Conservation (phyloP, 2,329 filamentous ascomycete species). For the Cryphonectria parasitica region DNA sequence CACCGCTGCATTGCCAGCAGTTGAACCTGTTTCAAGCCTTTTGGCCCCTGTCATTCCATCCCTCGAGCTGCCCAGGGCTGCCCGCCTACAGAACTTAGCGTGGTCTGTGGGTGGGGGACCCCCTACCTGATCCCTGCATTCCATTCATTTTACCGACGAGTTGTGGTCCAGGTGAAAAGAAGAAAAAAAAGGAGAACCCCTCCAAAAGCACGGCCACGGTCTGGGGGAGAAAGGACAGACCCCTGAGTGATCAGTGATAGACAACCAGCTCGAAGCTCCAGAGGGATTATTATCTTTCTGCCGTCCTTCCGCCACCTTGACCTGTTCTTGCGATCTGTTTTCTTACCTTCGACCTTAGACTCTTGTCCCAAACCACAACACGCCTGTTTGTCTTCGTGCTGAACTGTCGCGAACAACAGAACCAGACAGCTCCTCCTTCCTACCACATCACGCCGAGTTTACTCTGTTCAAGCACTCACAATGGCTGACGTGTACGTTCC, state of each 20-base stretch:
- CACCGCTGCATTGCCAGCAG: conserved; percentile 19
- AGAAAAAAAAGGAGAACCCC: conserved; percentile 21
- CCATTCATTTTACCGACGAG: conserved; percentile 12
- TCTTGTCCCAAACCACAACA: conserved; percentile 6
- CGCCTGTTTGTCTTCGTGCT: conserved; percentile 15
- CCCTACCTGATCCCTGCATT: conserved; percentile 6
- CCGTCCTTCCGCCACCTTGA: conserved; percentile 11
- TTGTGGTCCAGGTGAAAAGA: background rate
- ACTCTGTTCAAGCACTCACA: conserved; percentile 27
- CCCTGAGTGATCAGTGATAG: conserved; percentile 24
- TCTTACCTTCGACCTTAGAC: conserved; percentile 17
- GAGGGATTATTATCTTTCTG: conserved; percentile 13
- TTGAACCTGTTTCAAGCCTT: conserved; percentile 18
- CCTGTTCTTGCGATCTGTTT: conserved; percentile 15
- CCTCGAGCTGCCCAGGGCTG: conserved; percentile 9
- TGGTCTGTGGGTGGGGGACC: conserved; percentile 16
- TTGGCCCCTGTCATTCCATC: conserved; percentile 18
- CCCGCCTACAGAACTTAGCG: conserved; percentile 5
- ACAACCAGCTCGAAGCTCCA: conserved; percentile 21
- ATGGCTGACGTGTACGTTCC: conserved; percentile 37
- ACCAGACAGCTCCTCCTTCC: conserved; percentile 20
- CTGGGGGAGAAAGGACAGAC: conserved; percentile 20
- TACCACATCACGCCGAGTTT: conserved; percentile 19
- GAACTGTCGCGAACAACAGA: conserved; percentile 22
- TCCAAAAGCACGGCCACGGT: conserved; percentile 20